Base-by-base conservation (phyloP, 1,284 basidiomycete species). In the Entoloma clypeatum region DNA sequence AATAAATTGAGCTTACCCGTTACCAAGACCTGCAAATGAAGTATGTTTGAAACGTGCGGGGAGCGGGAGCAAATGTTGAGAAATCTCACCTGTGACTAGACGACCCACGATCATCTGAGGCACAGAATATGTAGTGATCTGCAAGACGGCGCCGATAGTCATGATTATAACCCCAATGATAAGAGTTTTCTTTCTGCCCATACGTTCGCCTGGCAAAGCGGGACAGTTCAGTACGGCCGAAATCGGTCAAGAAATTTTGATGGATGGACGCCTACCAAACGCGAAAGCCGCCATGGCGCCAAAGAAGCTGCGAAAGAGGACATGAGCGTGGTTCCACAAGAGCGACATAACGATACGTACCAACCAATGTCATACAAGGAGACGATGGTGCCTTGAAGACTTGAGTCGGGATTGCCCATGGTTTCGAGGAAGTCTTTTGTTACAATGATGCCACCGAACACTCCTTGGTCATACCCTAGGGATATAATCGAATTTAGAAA, bases 111-210 rank as follows among this genome's bases (percentile, higher is more conserved):
- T 72, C 61, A 77, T 69, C 32, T 75, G 72, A 4, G 68, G 52
- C 11, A 73, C 67, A 23, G 64, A 66, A 37, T 68, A 75, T 18
- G 75, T 60, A 18, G 63, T 65, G 10, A 67, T 56, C 47, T 76
- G 75, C 10, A 77, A 55, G 39, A 77, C 60, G 0, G 74, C 73
- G 1, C 75, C 75, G 25, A 78, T 58, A 9, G 70, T 66, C 75
- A 77, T 78, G 39, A 77, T 62, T 10, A 64, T 56, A 7, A 74
- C 69, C 2, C 75, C 75, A 33, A 69, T 50, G 19, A 71, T 49
- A 26, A 78, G 69, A 0, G 72, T 71, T 53, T 65, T 71, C 49
- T 73, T 74, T 32, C 75, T 63, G 6, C 75, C 75, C 3, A 72
- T 52, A 10, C 51, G 51, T 53, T 77, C 75, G 16, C 75, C 72